Base-by-base conservation (phyloP, 345 rosid species). In the Pelargonium nanum region DNA sequence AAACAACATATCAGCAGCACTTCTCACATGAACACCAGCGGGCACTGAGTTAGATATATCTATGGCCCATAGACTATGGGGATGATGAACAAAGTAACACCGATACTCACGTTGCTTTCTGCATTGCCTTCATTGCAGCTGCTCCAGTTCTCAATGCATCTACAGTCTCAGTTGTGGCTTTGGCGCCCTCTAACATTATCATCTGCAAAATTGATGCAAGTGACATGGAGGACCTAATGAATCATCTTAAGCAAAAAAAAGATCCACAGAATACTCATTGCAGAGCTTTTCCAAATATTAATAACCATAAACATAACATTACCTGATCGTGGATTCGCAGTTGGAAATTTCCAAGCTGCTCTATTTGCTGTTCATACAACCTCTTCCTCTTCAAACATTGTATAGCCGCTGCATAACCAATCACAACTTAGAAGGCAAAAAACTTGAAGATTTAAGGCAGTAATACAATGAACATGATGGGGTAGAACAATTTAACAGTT, bases 291-390 rank as follows among this genome's bases (percentile, higher is more conserved):
- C 45, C 13, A 26, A 16, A n/a, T n/a, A n/a, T 23, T 19, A 24
- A 25, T 25, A 34, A n/a, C n/a, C n/a, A n/a, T n/a, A n/a, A n/a
- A n/a, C n/a, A 9, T 58, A 15, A 24, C 26, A 24, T 19, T 7
- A 89, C 97, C 77, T 93, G 99, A 73, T 93, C 99, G 67, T 93
- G 97, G 68, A 93, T 84, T 17, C 99, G 89, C 23, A 93, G 78
- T 74, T 89, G 99, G 71, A 84, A 89, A 74, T 89, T 87, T 52
- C 96, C 97, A 63, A 93, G 96, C 70, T 87, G 94, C 72, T 89
- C 97, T 22, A 89, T 78, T 81, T 93, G 99, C 65, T 85, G 92
- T 73, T 93, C 99, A 58, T 93, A 89, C 25, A 89, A 70, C 68
- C 87, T 83, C 85, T 93, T 93, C 76, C 94, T 89, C 79, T 89